These are phyloP conservation scores for Mortierella sp. DNA, from an alignment of 371 early-diverging fungal species.

Conservation along the genomic window DNA sequence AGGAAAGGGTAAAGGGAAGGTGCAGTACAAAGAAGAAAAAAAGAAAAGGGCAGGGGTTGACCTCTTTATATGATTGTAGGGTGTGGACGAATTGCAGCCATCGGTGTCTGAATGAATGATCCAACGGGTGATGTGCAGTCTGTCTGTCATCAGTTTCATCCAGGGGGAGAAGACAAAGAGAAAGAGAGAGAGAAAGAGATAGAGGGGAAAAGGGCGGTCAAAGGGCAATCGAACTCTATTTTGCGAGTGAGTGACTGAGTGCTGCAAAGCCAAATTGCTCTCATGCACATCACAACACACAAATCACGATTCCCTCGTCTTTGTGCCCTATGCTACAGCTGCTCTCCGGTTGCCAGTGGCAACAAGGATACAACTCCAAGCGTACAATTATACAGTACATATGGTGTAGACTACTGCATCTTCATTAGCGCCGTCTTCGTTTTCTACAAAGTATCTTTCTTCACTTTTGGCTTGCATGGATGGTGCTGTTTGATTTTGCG, in stretches of 20 bases:
- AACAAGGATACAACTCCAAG: not conserved
- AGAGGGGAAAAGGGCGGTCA: not conserved
- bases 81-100: not conserved
- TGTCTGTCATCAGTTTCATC: not conserved
- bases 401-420: not conserved
- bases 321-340: not conserved
- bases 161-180: not conserved
- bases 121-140: not conserved
- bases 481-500: not conserved
- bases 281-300: not conserved
- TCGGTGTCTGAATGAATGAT: not conserved
- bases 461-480: not conserved
- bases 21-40: not conserved
- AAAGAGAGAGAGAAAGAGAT: not conserved
- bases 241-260: not conserved
- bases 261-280: constrained; percentile 9
- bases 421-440: not conserved
- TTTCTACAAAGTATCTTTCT: not conserved
- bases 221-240: constrained; percentile 7
- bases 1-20: constrained; percentile 43
- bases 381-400: not conserved
- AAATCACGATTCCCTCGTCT: not conserved
- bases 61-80: not conserved
- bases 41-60: not conserved
- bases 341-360: not conserved